Percentiles rank a stretch among this genome's conserved stretches.
phyloP scores from a whole-genome alignment of 1,284 basidiomycete genomes.

The Cutaneotrichosporon mucoides region DNA sequence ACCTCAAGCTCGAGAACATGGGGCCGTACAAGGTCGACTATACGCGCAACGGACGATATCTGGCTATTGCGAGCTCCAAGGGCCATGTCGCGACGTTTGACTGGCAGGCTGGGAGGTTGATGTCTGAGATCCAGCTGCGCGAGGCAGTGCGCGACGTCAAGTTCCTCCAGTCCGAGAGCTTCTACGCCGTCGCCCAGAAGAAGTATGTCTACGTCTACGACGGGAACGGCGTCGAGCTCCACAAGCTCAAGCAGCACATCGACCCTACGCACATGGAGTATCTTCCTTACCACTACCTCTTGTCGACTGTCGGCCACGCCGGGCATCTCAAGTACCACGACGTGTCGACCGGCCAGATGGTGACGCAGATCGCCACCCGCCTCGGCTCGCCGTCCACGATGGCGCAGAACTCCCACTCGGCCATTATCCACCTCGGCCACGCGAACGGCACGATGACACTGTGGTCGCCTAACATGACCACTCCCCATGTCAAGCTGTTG shows the following conservation, averaged over 20 bases:
- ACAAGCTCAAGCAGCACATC: slow-evolving; percentile 65
- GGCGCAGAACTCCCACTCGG: slow-evolving; percentile 87
- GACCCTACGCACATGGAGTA: slow-evolving; percentile 90
- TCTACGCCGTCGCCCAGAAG: slow-evolving; percentile 93
- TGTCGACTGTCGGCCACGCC: slow-evolving; percentile 76
- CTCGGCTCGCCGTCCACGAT: slow-evolving; percentile 81
- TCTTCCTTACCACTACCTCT: slow-evolving; percentile 91
- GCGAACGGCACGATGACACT: slow-evolving; percentile 77
- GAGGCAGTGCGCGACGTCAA: slow-evolving; percentile 90
- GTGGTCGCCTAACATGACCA: slow-evolving; percentile 92
- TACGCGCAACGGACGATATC: slow-evolving; percentile 84
- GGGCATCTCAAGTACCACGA: slow-evolving; percentile 97
- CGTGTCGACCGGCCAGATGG: slow-evolving; percentile 83
- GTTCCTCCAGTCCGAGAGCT: slow-evolving; percentile 90
- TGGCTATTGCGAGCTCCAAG: slow-evolving; percentile 73
- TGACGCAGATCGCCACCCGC: slow-evolving; percentile 86
- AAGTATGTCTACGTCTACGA: slow-evolving; percentile 98
- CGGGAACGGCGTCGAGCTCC: slow-evolving; percentile 86
- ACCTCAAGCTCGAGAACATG: slow-evolving; percentile 66
- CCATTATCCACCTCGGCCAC: slow-evolving; percentile 90
- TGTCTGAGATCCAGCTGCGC: slow-evolving; percentile 77
- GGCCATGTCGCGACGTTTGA: slow-evolving; percentile 96
- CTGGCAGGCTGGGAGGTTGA: slow-evolving; percentile 82
- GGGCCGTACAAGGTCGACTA: slow-evolving; percentile 77
- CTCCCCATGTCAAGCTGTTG: slow-evolving; percentile 84